Base-by-base conservation (phyloP, 2,329 filamentous ascomycete species). In the Scedosporium apiospermum region DNA sequence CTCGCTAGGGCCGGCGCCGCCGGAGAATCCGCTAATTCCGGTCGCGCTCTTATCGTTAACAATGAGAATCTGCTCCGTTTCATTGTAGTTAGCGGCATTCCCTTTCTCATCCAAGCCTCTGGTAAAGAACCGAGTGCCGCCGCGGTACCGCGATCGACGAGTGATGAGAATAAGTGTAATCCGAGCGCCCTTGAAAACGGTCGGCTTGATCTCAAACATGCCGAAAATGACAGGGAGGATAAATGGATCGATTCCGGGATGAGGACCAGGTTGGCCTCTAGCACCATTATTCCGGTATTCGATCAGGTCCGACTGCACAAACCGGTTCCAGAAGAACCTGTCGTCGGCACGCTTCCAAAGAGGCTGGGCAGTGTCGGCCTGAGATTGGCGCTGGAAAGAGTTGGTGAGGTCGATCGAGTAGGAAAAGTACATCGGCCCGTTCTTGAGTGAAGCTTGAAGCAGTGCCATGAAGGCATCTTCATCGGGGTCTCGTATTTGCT, bases 261-360 rank as follows among this genome's bases (percentile, higher is more conserved):
- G 91, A 27, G 88, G 81, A 0, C 87, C 88, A 26, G 81, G 80
- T 62, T 89, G 84, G 62, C 85, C 82, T 65, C 88, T 78, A 49
- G 82, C 82, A 55, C 85, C 85, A 42, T 71, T 75, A 46, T 80
- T 84, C 65, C 93, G 87, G 72, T 96, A 96, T 73, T 96, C 87
- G 70, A 98, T 96, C 64, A 99, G 77, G 70, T 97, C 92, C 6
- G 90, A 88, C 73, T 93, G 91, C 58, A 98, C 83, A 74, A 96
- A 96, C 66, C 88, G 88, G 76, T 99, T 99, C 91, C 93, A 99
- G 80, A 97, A 99, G 81, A 99, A 99, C 66, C 95, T 91, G 73
- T 98, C 93, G 74, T 99, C 95, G 66, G 93, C 88, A 68, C 92
- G 83, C 80, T 89, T 88, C 95, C 95, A 99, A 63, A 98, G 77